These are phyloP conservation scores for Blechomonas ayalai DNA, from an alignment of 208 protist genomes.

Conservation along the genomic window DNA sequence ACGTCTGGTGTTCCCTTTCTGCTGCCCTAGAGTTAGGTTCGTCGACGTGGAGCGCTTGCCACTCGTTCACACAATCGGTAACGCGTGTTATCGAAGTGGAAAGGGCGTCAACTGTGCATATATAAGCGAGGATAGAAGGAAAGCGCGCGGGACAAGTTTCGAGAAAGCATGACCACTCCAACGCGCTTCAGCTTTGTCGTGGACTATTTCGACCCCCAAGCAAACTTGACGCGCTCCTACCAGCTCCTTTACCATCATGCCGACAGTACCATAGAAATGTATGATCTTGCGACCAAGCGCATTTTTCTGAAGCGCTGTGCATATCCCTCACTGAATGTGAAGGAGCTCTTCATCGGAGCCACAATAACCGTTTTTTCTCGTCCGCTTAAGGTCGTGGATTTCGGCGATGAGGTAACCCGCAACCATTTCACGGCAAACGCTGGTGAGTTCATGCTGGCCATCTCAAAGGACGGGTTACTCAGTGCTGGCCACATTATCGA, in stretches of 20 bases:
- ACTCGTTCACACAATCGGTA: too few species aligned
- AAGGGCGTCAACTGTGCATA: too few species aligned
- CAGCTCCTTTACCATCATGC: constrained; percentile 85
- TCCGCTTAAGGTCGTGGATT: constrained; percentile 89
- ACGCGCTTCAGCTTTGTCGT: constrained; percentile 75
- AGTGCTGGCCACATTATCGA: constrained; percentile 42
- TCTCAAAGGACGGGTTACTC: constrained; percentile 32
- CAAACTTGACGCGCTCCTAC: constrained; percentile 83
- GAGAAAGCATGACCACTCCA: constrained; percentile 38
- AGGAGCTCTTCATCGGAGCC: constrained; percentile 89
- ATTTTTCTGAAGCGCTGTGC: constrained; percentile 90
- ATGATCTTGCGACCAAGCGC: constrained; percentile 87
- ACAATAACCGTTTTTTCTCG: constrained; percentile 91
- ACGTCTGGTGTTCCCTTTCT: too few species aligned
- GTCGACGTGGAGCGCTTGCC: too few species aligned
- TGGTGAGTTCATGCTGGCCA: constrained; percentile 53
- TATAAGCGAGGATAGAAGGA: too few species aligned
- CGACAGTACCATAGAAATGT: constrained; percentile 94
- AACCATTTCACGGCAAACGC: constrained; percentile 44
- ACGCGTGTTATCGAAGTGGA: too few species aligned
- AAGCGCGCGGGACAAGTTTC: too few species aligned
- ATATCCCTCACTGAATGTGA: constrained; percentile 70
- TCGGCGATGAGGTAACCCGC: constrained; percentile 86
- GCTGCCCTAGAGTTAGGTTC: too few species aligned
- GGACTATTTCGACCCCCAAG: constrained; percentile 88